Evolutionary conservation across 108 stramenopile genomes (phyloP), one percentile per base, ranked within the genome.

Genomic region (Cylindrotheca fusiformis): DNA sequence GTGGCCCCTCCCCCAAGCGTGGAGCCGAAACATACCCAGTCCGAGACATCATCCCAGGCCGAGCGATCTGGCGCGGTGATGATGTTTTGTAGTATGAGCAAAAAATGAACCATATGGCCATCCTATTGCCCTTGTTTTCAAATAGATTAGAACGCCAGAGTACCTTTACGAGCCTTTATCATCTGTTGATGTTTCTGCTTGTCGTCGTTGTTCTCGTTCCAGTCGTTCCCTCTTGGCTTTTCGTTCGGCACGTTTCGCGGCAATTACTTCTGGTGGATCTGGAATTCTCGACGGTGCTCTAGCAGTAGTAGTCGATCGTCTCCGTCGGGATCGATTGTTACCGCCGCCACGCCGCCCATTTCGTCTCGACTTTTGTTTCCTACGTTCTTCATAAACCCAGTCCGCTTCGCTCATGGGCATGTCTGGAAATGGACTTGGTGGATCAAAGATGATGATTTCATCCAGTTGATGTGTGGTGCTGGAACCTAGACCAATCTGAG

Each of bases 341-440:
- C 19, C 27, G 17, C 25, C 48, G 32, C 71, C 26, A 32, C 58
- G 32, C 48, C 64, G 32, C 25, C 58, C 23, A 58, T 81, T 81
- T 36, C 88, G 58, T 52, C 90, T 52, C 12, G 57, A 41, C 49
- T 91, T 91, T 64, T 88, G 53, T 19, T 48, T 52, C 81, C 84
- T 86, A 12, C 87, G 69, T 72, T 88, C 90, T 24, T 68, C 45
- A 33, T 65, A 28, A 4, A 91, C 87, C 90, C 90, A 91, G 18
- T 80, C 81, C 58, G 82, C 90, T 60, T 91, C 90, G 4, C n/a
- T 21, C 1, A 18, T 0, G 2, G 90, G 90, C 90, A 91, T 91
- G 26, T 28, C 74, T 8, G 83, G 79, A 58, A 91, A 91, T 0
- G 78, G 68, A 27, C 63, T 20, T 3, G 82, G 84, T 14, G 74